Conservation (phyloP, 2,329 filamentous ascomycete genomes). For the Sporothrix humicola region DNA sequence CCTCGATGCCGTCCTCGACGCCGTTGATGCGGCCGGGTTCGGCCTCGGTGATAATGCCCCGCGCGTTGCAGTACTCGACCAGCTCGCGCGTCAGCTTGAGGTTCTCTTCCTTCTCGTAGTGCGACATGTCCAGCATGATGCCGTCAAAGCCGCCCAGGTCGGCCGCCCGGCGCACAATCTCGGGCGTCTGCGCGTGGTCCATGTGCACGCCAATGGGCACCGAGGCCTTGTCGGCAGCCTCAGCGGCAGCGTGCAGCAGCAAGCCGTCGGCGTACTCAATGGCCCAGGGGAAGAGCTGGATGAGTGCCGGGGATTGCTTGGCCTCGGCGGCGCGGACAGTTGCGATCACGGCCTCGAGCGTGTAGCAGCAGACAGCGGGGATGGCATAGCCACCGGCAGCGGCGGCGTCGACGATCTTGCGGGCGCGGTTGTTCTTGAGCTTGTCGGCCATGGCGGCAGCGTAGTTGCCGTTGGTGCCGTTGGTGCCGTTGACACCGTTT, state of each 20-base stretch:
- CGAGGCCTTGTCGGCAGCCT: conserved; percentile 59
- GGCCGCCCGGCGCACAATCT: conserved; percentile 65
- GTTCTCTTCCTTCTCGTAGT: conserved; percentile 72
- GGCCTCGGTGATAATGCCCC: conserved; percentile 70
- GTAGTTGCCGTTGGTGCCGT: background rate
- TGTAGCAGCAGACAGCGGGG: conserved; percentile 58
- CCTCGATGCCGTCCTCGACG: conserved; percentile 74
- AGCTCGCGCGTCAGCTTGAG: conserved; percentile 65
- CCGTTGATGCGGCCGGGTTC: conserved; percentile 65
- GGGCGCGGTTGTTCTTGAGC: conserved; percentile 31
- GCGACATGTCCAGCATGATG: conserved; percentile 77
- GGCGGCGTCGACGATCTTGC: conserved; percentile 60
- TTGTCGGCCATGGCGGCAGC: conserved; percentile 6
- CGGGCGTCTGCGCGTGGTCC: conserved; percentile 69
- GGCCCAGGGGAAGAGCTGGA: conserved; percentile 77
- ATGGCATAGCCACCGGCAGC: conserved; percentile 62
- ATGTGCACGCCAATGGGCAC: conserved; percentile 69
- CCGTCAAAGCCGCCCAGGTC: conserved; percentile 66
- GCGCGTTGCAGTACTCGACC: conserved; percentile 65
- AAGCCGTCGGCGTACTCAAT: conserved; percentile 66
- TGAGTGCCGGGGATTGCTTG: conserved; percentile 69
- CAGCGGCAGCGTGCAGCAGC: conserved; percentile 61
- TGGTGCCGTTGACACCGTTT: background rate
- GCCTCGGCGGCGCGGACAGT: conserved; percentile 71
- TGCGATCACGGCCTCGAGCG: conserved; percentile 57